Percentiles rank a stretch among this genome's conserved stretches.
phyloP scores from a whole-genome alignment of 75 land plant species.

The Adiantum capillusveneris region DNA sequence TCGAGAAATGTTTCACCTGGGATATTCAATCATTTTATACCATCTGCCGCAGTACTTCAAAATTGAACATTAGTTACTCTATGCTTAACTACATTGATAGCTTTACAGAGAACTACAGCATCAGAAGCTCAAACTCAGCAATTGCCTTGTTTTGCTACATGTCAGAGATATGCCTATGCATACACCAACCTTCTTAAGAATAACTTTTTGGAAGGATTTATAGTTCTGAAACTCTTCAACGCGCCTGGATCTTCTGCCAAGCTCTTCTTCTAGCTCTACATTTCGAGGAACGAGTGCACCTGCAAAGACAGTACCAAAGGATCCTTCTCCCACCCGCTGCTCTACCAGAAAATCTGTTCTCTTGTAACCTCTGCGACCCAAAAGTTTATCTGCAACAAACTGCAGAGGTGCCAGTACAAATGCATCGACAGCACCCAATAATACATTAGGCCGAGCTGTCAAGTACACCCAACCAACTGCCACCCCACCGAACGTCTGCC shows the following conservation, averaged over 20 bases:
- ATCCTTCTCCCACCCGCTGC: constrained; percentile 80
- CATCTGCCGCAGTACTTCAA: too few relatives aligned
- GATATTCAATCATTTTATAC: too few relatives aligned
- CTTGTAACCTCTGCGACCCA: constrained; percentile 62
- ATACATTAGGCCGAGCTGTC: constrained; percentile 89
- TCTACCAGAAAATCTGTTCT: constrained; percentile 69
- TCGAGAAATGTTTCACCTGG: too few relatives aligned
- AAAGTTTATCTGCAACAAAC: constrained; percentile 39
- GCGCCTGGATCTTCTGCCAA: constrained; percentile 31
- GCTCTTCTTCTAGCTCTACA: constrained; percentile 8
- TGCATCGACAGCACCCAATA: constrained; percentile 86
- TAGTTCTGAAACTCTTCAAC: constrained; percentile 46
- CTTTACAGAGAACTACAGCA: too few relatives aligned
- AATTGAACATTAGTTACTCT: too few relatives aligned
- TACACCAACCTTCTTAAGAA: constrained; percentile 68
- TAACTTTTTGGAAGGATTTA: constrained; percentile 65
- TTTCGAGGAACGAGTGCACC: constrained; percentile 74
- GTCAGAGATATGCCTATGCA: too few relatives aligned
- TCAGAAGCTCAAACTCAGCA: too few relatives aligned
- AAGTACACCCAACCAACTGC: constrained; percentile 60
- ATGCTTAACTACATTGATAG: too few relatives aligned
- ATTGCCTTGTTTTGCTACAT: too few relatives aligned
- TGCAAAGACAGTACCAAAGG: constrained; percentile 89
- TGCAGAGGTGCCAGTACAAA: constrained; percentile 86
- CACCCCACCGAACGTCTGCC: constrained; percentile 5